Conservation (phyloP, 148 eudicot genomes). For the Tetragonia tetragonoides region DNA sequence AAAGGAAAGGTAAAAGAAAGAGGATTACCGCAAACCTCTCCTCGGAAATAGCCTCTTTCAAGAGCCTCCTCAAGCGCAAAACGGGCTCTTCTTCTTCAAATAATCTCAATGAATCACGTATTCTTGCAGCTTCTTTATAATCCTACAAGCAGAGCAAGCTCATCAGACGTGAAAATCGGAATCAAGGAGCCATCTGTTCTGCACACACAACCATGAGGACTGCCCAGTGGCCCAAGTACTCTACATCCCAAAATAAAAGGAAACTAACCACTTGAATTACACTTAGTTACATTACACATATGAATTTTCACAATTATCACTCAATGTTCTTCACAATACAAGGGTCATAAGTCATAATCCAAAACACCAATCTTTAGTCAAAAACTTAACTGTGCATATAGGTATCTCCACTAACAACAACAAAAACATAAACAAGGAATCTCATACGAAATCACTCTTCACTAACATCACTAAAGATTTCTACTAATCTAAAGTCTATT, state of each 20-base stretch:
- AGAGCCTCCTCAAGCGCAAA: constrained; percentile 64
- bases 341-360: neutral
- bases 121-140: constrained; percentile 88
- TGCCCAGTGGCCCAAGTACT: neutral
- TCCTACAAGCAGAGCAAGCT: constrained; percentile 44
- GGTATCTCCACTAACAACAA: neutral
- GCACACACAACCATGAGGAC: neutral
- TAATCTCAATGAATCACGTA: constrained; percentile 81
- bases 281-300: no score
- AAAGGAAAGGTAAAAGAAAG: neutral
- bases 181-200: neutral
- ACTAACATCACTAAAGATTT: neutral
- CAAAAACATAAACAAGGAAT: neutral
- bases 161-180: neutral
- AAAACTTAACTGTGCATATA: no score
- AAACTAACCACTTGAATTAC: neutral
- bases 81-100: constrained; percentile 95
- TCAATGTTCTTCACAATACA: neutral
- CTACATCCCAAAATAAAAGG: neutral
- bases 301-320: neutral
- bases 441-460: no score
- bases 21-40: constrained; percentile 77
- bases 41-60: constrained; percentile 77
- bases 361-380: no score
- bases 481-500: neutral